These are phyloP conservation scores for Penicillium hesseltinei DNA, from an alignment of 2,329 filamentous ascomycete genomes.

Conservation along the genomic window DNA sequence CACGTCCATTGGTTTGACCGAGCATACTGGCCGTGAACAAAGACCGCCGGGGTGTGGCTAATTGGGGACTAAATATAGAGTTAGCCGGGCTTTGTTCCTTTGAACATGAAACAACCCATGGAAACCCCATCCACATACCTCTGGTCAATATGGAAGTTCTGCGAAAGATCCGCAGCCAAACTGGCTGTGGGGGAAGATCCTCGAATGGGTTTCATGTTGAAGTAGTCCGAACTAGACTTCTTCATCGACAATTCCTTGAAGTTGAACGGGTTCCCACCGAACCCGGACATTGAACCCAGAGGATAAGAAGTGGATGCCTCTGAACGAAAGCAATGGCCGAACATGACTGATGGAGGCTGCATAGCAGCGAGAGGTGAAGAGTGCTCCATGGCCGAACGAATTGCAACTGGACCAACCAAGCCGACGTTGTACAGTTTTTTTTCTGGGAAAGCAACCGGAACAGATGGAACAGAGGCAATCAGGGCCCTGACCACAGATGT, in stretches of 20 bases:
- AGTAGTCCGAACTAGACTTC: slow-evolving; percentile 71
- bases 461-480: slow-evolving; percentile 1
- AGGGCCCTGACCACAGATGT: not conserved
- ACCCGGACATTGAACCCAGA: slow-evolving; percentile 50
- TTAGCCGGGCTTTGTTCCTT: slow-evolving; percentile 37
- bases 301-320: slow-evolving; percentile 55
- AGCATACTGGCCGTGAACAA: slow-evolving; percentile 76
- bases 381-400: slow-evolving; percentile 67
- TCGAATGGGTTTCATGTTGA: slow-evolving; percentile 71
- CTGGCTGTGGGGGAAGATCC: slow-evolving; percentile 90
- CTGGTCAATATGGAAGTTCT: slow-evolving; percentile 94
- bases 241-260: slow-evolving; percentile 74
- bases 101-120: not conserved
- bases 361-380: slow-evolving; percentile 93
- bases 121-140: slow-evolving; percentile 57
- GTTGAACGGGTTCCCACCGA: slow-evolving; percentile 67
- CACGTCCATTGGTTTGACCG: slow-evolving; percentile 55
- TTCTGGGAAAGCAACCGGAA: not conserved
- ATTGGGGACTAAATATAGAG: slow-evolving; percentile 64
- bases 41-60: slow-evolving; percentile 78
- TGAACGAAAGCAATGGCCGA: slow-evolving; percentile 60
- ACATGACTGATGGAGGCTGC: slow-evolving; percentile 68
- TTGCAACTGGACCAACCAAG: slow-evolving; percentile 11
- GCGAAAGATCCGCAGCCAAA: slow-evolving; percentile 87
- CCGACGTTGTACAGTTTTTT: slow-evolving; percentile 15